These are phyloP conservation scores for Suillus sp. DNA, from an alignment of 768 basidiomycete species.

Conservation along the genomic window DNA sequence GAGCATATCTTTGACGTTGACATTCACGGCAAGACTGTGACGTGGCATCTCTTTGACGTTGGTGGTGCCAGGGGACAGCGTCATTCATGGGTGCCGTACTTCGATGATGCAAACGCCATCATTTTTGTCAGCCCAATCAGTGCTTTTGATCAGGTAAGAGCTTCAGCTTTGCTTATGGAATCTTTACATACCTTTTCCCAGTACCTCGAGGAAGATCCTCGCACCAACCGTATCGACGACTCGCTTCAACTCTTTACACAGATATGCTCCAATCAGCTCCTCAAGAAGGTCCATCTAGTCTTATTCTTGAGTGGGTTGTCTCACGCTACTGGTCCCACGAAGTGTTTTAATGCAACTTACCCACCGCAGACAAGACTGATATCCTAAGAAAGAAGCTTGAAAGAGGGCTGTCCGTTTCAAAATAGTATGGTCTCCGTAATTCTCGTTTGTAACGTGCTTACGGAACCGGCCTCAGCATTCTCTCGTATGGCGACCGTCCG, in stretches of 20 bases:
- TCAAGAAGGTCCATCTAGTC: conserved; percentile 68
- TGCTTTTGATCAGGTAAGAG: conserved; percentile 70
- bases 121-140: conserved; percentile 81
- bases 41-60: conserved; percentile 75
- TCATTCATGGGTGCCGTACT: conserved; percentile 73
- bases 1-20: conserved; percentile 84
- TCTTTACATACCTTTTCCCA: conserved; percentile 30
- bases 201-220: conserved; percentile 87
- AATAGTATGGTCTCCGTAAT: conserved; percentile 55
- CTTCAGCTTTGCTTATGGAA: conserved; percentile 1
- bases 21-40: conserved; percentile 74
- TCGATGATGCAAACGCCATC: conserved; percentile 74
- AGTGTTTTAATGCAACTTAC: background rate
- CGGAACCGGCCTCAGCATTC: conserved; percentile 51
- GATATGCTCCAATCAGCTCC: conserved; percentile 78
- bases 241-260: conserved; percentile 87
- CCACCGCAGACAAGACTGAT: conserved; percentile 69
- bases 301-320: conserved; percentile 55
- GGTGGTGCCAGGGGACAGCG: conserved; percentile 73
- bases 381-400: conserved; percentile 73
- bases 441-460: conserved; percentile 18
- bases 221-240: conserved; percentile 84
- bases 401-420: conserved; percentile 67
- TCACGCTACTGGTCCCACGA: background rate
- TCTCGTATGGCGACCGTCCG: conserved; percentile 77